Percentiles rank a stretch among this genome's conserved stretches.
Conservation (phyloP, 768 basidiomycete species). For the Termitomyces sp. region DNA sequence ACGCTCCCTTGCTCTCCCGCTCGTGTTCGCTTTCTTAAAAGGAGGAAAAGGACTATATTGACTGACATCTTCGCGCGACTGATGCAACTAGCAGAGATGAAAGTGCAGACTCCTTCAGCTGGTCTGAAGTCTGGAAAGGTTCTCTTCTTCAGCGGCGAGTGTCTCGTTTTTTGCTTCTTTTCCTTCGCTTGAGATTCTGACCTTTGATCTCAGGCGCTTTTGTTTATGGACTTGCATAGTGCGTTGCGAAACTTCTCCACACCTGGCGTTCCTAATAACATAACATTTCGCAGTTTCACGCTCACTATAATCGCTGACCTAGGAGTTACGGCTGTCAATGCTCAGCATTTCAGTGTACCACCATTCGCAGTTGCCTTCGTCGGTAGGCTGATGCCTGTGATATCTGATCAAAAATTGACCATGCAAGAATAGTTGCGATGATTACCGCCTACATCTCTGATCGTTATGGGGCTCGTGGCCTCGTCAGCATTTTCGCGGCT, state of each 20-base stretch:
- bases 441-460: conserved; percentile 45
- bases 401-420: not conserved
- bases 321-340: conserved; percentile 45
- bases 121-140: not conserved
- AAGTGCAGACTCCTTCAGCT: not conserved
- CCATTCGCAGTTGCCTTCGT: conserved; percentile 46
- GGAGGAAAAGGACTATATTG: not conserved
- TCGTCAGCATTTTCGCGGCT: conserved; percentile 36
- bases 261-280: too few species aligned
- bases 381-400: conserved; percentile 23
- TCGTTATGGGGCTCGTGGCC: conserved; percentile 42
- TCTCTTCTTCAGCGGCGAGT: not conserved
- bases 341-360: conserved; percentile 59
- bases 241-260: not conserved
- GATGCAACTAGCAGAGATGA: not conserved
- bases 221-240: not conserved
- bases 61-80: not conserved
- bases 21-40: not conserved
- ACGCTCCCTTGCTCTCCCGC: not conserved
- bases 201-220: not conserved
- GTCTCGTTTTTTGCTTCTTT: not conserved
- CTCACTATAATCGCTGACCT: conserved; percentile 22
- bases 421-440: not conserved
- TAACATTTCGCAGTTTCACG: not conserved
- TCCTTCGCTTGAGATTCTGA: not conserved